These are phyloP conservation scores for Penicillium herquei DNA, from an alignment of 495 filamentous ascomycete genomes.

Conservation along the genomic window DNA sequence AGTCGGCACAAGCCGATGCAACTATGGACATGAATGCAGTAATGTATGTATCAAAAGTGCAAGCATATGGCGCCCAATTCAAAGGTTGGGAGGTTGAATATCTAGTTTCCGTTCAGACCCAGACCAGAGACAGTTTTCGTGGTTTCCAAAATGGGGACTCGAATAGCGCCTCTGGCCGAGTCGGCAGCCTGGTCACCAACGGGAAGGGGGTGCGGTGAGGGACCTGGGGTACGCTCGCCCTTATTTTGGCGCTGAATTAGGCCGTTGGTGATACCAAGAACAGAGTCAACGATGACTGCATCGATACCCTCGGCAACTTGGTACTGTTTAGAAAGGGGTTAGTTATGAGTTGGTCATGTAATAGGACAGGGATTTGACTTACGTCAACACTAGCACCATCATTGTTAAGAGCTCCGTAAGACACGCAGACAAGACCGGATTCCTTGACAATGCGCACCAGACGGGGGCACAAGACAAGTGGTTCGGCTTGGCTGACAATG, in stretches of 20 bases:
- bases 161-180: conserved; percentile 21
- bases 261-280: conserved; percentile 76
- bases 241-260: conserved; percentile 50
- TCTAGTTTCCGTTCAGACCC: background rate
- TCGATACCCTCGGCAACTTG: conserved; percentile 96
- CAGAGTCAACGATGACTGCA: conserved; percentile 93
- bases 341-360: background rate
- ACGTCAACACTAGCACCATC: conserved; percentile 80
- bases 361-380: conserved; percentile 26
- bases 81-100: background rate
- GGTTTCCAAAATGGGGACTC: conserved; percentile 34
- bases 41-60: conserved; percentile 9
- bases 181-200: conserved; percentile 14
- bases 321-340: conserved; percentile 43
- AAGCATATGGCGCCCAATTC: conserved; percentile 3
- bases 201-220: conserved; percentile 22
- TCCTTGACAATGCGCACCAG: conserved; percentile 95
- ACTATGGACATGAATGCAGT: conserved; percentile 22
- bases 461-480: conserved; percentile 83
- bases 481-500: conserved; percentile 79
- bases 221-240: conserved; percentile 28
- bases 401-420: conserved; percentile 88
- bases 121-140: conserved; percentile 6
- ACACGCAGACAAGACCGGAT: conserved; percentile 91
- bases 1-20: conserved; percentile 15